Evolutionary conservation across 2,329 filamentous ascomycete species (phyloP), one percentile per base, ranked within the genome.

Genomic region (Drechslerella dactyloides): DNA sequence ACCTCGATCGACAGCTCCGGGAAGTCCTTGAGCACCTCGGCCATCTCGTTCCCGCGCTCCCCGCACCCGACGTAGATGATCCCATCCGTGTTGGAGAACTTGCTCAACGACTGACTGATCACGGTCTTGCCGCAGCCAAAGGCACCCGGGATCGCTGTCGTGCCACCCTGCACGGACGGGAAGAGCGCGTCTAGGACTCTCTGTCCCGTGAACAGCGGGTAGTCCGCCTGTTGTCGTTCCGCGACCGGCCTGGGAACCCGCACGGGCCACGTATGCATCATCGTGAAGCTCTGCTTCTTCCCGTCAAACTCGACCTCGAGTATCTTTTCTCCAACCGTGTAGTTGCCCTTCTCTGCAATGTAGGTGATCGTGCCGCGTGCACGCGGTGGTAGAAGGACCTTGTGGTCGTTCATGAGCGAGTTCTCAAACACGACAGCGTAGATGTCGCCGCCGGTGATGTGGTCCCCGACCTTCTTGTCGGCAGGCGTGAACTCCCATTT

Each of bases 121-220:
- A 99, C 94, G 78, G 94, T 99, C 88, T 99, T 99, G 79, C 94
- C 94, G 79, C 94, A 99, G 75, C 94, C 94, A 80, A 99, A 99
- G 82, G 94, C 94, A 80, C 94, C 94, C 24, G 94, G 94, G 79
- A 99, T 99, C 79, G 93, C 96, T 75, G 97, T 92, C 50, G 94
- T 99, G 80, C 94, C 94, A 81, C 94, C 94, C 83, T 96, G 92
- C 8, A 99, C 94, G 83, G 90, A 89, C 60, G 94, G 94, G 84
- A 97, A 99, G 52, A 99, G 87, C 74, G 94, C 90, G 80, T 99
- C 94, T 76, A 99, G 85, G 75, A 99, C 94, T 83, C 94, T 88
- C 83, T 99, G 94, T 23, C 94, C 94, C 80, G 99, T 94, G 78
- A 99, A 88, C 79, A 99, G 96, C 55, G 94, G 94, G 78, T 89